Evolutionary conservation across 352 stramenopile genomes (phyloP).

Genomic region (Pilasporangium apinafurcum): DNA sequence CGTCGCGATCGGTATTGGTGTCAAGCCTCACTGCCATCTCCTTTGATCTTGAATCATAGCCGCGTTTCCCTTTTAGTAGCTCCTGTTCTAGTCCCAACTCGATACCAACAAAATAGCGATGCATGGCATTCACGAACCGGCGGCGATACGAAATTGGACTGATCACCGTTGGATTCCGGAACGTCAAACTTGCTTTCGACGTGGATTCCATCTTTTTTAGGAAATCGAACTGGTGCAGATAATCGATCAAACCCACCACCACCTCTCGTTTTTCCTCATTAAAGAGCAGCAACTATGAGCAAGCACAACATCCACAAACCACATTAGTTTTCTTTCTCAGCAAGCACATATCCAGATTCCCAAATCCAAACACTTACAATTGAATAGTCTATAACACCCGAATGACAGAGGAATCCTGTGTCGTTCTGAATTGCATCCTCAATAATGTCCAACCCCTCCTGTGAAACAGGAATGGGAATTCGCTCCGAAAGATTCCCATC

Average conservation of each 20-base stretch:
- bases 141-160: conserved; percentile 72
- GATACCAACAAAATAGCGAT: conserved; percentile 76
- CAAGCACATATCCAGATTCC: neutral
- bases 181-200: conserved; percentile 78
- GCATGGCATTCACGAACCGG: conserved; percentile 81
- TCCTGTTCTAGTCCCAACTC: conserved; percentile 71
- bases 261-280: conserved; percentile 73
- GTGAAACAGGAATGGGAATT: conserved; percentile 69
- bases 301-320: neutral
- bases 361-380: conserved; percentile 37
- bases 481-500: conserved; percentile 79
- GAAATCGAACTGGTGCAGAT: conserved; percentile 86
- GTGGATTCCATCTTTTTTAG: conserved; percentile 88
- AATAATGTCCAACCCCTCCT: conserved; percentile 53
- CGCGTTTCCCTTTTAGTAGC: conserved; percentile 55
- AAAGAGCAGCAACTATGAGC: conserved; percentile 80
- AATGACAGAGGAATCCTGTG: conserved; percentile 61
- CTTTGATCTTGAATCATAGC: conserved; percentile 17
- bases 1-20: neutral
- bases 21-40: neutral
- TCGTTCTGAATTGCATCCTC: conserved; percentile 72
- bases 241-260: conserved; percentile 79
- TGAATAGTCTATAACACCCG: conserved; percentile 84
- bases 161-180: conserved; percentile 81
- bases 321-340: neutral